A percentile compares a stretch with the other conserved stretches of the same genome.
These are phyloP conservation scores for Lipomyces orientalis DNA, from an alignment of 805 yeast species.

Conservation along the genomic window DNA sequence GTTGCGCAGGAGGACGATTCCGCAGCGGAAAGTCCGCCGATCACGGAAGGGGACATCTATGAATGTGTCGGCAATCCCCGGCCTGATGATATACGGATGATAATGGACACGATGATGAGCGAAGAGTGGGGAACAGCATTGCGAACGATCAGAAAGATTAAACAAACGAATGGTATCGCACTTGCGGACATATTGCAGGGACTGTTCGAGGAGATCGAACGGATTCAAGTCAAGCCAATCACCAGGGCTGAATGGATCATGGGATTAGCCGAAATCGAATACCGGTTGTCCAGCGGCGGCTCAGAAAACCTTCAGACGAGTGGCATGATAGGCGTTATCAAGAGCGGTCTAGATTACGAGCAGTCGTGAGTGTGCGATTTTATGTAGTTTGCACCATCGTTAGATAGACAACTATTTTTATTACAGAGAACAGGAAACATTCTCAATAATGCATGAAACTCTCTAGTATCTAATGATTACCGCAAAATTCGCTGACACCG, in stretches of 20 bases:
- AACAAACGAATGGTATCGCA: constrained; percentile 82
- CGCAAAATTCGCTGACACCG: background rate
- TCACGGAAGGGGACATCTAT: constrained; percentile 77
- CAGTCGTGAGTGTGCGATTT: constrained; percentile 30
- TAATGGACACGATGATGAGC: constrained; percentile 75
- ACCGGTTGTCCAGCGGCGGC: constrained; percentile 90
- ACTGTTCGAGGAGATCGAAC: constrained; percentile 70
- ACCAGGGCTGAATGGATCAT: constrained; percentile 69
- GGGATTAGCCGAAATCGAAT: constrained; percentile 86
- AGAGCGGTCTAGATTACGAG: constrained; percentile 62
- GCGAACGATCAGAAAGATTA: constrained; percentile 66
- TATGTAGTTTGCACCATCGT: background rate
- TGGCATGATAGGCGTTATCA: constrained; percentile 87
- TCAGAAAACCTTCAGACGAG: constrained; percentile 87
- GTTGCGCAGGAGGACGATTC: constrained; percentile 57
- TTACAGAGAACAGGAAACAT: background rate
- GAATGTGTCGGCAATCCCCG: constrained; percentile 97
- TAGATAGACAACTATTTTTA: background rate
- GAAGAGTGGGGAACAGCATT: constrained; percentile 88
- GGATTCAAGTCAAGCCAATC: constrained; percentile 65
- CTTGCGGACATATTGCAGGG: constrained; percentile 82
- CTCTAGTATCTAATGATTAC: background rate
- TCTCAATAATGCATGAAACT: background rate
- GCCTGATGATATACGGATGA: constrained; percentile 78
- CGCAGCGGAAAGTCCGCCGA: constrained; percentile 52